phyloP scores from a whole-genome alignment of 345 rosid genomes.

The Hibiscus mutabilis region DNA sequence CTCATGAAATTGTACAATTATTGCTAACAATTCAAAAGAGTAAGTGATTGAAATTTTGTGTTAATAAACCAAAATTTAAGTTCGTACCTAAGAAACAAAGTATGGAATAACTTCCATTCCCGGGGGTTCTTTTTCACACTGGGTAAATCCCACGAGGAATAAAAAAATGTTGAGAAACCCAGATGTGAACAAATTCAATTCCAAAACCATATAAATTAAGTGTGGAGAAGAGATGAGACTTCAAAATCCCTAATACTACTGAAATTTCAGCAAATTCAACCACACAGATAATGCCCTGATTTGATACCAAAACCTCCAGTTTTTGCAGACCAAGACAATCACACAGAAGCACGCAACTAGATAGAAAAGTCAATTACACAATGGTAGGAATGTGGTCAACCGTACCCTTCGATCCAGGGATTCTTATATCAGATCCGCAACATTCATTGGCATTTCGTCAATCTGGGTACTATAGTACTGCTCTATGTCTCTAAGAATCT shows the following conservation, averaged over 20 bases:
- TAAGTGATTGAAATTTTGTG: too few species aligned
- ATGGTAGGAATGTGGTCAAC: background rate
- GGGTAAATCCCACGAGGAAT: too few species aligned
- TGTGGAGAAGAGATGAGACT: background rate
- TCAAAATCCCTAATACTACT: background rate
- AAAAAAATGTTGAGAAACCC: too few species aligned
- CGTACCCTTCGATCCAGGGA: background rate
- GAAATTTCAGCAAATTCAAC: background rate
- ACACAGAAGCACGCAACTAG: background rate
- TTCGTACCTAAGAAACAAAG: too few species aligned
- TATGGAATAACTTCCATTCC: too few species aligned
- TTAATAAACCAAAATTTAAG: too few species aligned
- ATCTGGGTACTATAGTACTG: conserved; percentile 95
- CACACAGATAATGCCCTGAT: background rate
- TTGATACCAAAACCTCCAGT: background rate
- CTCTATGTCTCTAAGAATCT: conserved; percentile 82
- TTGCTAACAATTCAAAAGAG: too few species aligned
- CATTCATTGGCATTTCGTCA: conserved; percentile 94
- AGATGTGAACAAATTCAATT: background rate
- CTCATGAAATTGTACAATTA: too few species aligned
- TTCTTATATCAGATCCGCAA: conserved; percentile 50
- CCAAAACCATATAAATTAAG: background rate
- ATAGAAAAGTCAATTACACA: background rate
- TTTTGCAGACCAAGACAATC: background rate
- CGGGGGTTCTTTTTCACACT: too few species aligned